Percentiles rank a stretch among this genome's conserved stretches.
Evolutionary conservation across 345 rosid genomes (phyloP).

Genomic region (Adansonia digitata): DNA sequence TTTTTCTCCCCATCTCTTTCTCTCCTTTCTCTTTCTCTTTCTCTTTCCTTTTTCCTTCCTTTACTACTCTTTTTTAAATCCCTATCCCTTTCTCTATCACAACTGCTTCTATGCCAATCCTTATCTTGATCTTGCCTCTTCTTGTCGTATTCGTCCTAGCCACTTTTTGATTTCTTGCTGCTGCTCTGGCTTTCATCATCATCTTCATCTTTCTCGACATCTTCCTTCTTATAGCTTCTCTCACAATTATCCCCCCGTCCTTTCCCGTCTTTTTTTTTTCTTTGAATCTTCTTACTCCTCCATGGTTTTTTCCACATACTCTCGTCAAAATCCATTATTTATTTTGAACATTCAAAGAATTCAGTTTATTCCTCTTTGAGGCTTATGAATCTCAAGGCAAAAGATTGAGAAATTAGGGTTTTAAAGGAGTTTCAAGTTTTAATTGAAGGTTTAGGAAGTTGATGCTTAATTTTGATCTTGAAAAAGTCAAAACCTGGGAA

Average conservation of each 20-base stretch:
- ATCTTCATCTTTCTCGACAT: slow-evolving; percentile 38
- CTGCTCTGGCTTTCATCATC: slow-evolving; percentile 41
- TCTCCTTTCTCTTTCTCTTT: slow-evolving; percentile 32
- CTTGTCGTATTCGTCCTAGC: slow-evolving; percentile 53
- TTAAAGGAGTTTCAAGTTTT: no score
- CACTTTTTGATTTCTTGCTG: slow-evolving; percentile 56
- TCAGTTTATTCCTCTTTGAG: no score
- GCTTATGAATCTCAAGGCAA: no score
- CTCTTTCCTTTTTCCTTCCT: slow-evolving; percentile 29
- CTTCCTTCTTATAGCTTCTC: slow-evolving; percentile 66
- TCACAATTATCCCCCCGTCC: slow-evolving; percentile 49
- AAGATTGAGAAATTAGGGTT: no score
- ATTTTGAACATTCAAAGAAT: no score
- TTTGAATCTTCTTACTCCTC: slow-evolving; percentile 44
- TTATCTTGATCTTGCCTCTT: slow-evolving; percentile 41
- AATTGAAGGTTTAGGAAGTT: no score
- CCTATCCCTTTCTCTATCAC: slow-evolving; percentile 30
- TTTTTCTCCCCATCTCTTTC: slow-evolving; percentile 19
- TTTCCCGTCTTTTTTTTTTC: slow-evolving; percentile 38
- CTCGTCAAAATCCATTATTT: slow-evolving; percentile 94
- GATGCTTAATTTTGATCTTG: no score
- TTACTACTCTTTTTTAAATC: slow-evolving; percentile 35
- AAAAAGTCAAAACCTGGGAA: no score
- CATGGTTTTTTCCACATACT: slow-evolving; percentile 84
- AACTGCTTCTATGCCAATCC: slow-evolving; percentile 46